These are phyloP conservation scores for Phaeosphaeriaceae sp. DNA, from an alignment of 2,329 filamentous ascomycete genomes.

Conservation along the genomic window DNA sequence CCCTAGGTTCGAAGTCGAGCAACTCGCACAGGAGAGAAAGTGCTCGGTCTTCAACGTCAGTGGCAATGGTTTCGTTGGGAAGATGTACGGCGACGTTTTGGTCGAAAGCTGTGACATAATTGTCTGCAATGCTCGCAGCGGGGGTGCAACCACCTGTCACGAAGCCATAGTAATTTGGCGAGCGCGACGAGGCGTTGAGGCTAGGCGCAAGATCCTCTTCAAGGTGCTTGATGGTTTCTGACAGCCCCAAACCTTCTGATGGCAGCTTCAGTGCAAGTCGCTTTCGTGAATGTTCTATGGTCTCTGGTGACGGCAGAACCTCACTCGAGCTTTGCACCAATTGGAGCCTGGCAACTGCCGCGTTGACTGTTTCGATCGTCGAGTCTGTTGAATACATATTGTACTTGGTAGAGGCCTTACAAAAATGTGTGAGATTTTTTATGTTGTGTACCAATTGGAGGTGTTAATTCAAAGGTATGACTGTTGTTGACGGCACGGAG, in stretches of 20 bases:
- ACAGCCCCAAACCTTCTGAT: conserved; percentile 51
- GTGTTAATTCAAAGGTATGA: background rate
- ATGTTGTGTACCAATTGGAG: background rate
- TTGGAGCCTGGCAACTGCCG: conserved; percentile 33
- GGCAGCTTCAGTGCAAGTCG: conserved; percentile 49
- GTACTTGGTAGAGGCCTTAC: background rate
- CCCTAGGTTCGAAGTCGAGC: conserved; percentile 62
- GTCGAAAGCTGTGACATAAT: conserved; percentile 80
- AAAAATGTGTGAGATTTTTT: background rate
- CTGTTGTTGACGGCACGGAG: background rate
- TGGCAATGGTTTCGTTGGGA: conserved; percentile 75
- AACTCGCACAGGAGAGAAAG: conserved; percentile 73
- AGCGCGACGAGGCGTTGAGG: conserved; percentile 69
- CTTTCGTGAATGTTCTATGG: conserved; percentile 39
- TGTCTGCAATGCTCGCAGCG: conserved; percentile 81
- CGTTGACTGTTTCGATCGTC: conserved; percentile 25
- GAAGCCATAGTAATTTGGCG: conserved; percentile 75
- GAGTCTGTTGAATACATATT: conserved; percentile 20
- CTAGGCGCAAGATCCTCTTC: conserved; percentile 58
- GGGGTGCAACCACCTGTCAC: conserved; percentile 84
- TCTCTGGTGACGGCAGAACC: conserved; percentile 45
- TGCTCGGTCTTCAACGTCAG: conserved; percentile 76
- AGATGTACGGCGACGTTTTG: conserved; percentile 87
- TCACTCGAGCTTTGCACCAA: conserved; percentile 19
- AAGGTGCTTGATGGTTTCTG: conserved; percentile 53